phyloP scores from a whole-genome alignment of 2,329 filamentous ascomycete genomes.

The Aspergillus fischeri region DNA sequence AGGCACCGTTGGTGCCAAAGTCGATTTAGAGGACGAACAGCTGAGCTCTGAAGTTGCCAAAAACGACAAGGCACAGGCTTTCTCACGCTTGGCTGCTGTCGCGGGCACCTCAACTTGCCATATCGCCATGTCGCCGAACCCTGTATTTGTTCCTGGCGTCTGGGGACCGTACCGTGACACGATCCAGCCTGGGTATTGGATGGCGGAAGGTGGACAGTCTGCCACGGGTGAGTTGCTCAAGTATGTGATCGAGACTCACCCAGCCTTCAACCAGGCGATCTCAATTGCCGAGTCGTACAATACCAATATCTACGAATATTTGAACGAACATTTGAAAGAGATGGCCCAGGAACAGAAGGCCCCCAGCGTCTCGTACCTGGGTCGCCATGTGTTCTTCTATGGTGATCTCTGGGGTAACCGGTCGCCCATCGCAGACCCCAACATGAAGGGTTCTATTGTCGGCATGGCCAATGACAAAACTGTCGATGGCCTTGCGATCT shows the following conservation, averaged over 20 bases:
- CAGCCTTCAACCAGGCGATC: slow-evolving; percentile 75
- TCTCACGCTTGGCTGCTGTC: slow-evolving; percentile 86
- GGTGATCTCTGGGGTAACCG: slow-evolving; percentile 96
- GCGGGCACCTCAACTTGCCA: slow-evolving; percentile 97
- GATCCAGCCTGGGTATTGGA: slow-evolving; percentile 86
- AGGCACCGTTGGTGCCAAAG: slow-evolving; percentile 95
- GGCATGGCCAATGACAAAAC: slow-evolving; percentile 84
- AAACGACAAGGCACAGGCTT: slow-evolving; percentile 89
- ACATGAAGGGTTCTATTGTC: slow-evolving; percentile 86
- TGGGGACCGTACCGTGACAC: slow-evolving; percentile 98
- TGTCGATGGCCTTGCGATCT: slow-evolving; percentile 78
- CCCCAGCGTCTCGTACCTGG: slow-evolving; percentile 78
- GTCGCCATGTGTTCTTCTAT: slow-evolving; percentile 96
- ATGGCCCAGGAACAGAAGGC: slow-evolving; percentile 66
- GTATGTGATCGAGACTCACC: slow-evolving; percentile 92
- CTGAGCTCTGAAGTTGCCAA: slow-evolving; percentile 64
- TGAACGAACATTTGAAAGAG: slow-evolving; percentile 80
- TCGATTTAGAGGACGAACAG: slow-evolving; percentile 66
- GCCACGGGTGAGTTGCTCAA: slow-evolving; percentile 93
- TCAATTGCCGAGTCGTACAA: slow-evolving; percentile 77
- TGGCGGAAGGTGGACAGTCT: slow-evolving; percentile 95
- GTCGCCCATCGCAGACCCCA: slow-evolving; percentile 85
- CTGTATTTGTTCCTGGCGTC: slow-evolving; percentile 90
- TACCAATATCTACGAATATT: slow-evolving; percentile 89
- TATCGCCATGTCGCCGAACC: slow-evolving; percentile 87